phyloP scores from a whole-genome alignment of 306 rosid species.

The Fagus crenata region DNA sequence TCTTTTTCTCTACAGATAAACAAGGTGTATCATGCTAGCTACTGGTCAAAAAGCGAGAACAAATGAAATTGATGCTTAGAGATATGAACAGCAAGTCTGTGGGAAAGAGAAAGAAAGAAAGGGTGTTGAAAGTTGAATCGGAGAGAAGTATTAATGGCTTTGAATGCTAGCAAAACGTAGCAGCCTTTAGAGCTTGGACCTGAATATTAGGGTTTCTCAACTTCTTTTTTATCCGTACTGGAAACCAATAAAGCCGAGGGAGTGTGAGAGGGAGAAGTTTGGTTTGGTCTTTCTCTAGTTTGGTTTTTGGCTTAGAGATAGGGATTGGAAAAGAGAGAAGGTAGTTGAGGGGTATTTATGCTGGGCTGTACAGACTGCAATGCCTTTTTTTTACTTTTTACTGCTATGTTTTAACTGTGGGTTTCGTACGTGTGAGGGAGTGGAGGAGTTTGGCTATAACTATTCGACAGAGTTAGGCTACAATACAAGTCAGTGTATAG shows the following conservation, averaged over 20 bases:
- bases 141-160: too few relatives aligned
- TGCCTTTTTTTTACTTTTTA: too few relatives aligned
- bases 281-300: too few relatives aligned
- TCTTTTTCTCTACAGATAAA: not conserved
- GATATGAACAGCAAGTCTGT: not conserved
- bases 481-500: too few relatives aligned
- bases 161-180: slow-evolving; percentile 19
- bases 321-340: slow-evolving; percentile 20
- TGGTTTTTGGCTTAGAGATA: not conserved
- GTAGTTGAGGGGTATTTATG: slow-evolving; percentile 72
- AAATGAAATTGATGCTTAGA: too few relatives aligned
- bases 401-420: slow-evolving; percentile 13
- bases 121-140: too few relatives aligned
- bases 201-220: slow-evolving; percentile 41
- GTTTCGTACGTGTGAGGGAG: not conserved
- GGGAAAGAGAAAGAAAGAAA: slow-evolving; percentile 7
- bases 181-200: slow-evolving; percentile 26
- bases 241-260: not conserved
- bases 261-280: not conserved
- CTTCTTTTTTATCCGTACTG: slow-evolving; percentile 15
- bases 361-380: slow-evolving; percentile 25
- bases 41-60: too few relatives aligned
- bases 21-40: not conserved
- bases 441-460: too few relatives aligned
- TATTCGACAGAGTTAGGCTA: too few relatives aligned